Evolutionary conservation across 1,139 yeast genomes (phyloP), one percentile per base, ranked within the genome.

Genomic region (Petasospora fabianii): DNA sequence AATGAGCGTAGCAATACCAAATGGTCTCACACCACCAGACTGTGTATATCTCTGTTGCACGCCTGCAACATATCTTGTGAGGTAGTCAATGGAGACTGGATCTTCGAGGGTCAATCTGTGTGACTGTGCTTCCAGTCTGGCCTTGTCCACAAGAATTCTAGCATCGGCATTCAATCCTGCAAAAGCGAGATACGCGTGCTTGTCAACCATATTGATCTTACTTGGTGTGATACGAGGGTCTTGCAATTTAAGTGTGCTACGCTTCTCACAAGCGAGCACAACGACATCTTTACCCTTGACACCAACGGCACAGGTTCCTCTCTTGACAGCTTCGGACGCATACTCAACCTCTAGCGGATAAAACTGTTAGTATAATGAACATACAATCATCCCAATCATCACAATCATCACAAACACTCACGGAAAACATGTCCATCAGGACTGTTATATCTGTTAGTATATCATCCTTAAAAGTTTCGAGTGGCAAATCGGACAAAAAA

Each of bases 351-450:
- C 82, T 76, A 58, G 15, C 5, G 3, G 7, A 32, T 3, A 6
- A 10, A 8, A n/a, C n/a, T 34, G 44, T 46, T 46, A 46, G 49
- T 46, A 39, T n/a, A n/a, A n/a, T n/a, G n/a, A n/a, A n/a, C n/a
- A 11, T 3, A 17, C 14, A 12, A 8, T 24, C 13, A 6, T 24
- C 27, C n/a, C 27, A 8, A 24, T 11, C 6, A 6, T 6, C 9
- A 12, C 13, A 24, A 24, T 3, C 30, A 21, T 24, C 17, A 11
- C 4, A 18, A 20, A 19, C 8, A 24, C 37, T 12, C 71, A 75
- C 82, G 97, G 71, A 92, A 92, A 61, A 90, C 96, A 63, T 92
- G 97, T 50, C 99, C 99, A 68, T 92, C 98, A 48, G 99, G 99
- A 62, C 95, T 84, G 20, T 10, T 13, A 6, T 5, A 4, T 4